Base-by-base conservation (phyloP, 2,329 filamentous ascomycete species). In the Dryadomyces sulphureus region DNA sequence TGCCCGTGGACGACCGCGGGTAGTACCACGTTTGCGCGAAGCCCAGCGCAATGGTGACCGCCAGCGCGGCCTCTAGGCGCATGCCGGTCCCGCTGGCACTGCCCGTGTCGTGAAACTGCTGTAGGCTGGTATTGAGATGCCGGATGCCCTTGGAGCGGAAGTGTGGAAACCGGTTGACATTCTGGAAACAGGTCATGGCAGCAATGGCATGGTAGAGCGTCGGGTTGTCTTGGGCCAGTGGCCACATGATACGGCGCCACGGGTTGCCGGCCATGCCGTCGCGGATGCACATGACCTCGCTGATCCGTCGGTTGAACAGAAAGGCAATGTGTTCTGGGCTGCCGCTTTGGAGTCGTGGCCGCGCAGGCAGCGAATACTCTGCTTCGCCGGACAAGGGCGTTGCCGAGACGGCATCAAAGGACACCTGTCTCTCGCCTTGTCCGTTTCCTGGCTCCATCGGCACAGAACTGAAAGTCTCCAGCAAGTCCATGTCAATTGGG, bases 11-110 rank as follows among this genome's bases (percentile, higher is more conserved):
- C 1, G 46, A 41, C 2, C 46, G 41, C 4, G 46, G 46, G 14
- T 47, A 44, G 30, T 41, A 47, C 46, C 46, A 47, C 1, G 46
- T 47, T 22, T 47, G 36, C 6, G 46, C 46, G 8, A 47, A 47
- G 20, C 36, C 46, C 5, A 44, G 38, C 3, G 30, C 35, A 2
- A 47, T 20, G 0, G 35, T 47, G 14, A 22, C 41, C 6, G 46
- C 46, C 11, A 47, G n/a, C 2, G 36, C 41, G n/a, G 44, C 36
- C 14, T 47, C 46, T 16, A 47, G 20, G 1, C 27, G 36, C 20
- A 30, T 21, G n/a, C n/a, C 30, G 22, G 7, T 25, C 7, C 12
- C 24, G 22, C 11, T 17, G 21, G 7, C 22, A 17, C 17, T n/a
- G 4, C 22, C 7, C n/a, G 19, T 7, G 7, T 27, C 45, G n/a